Evolutionary conservation across 208 protist genomes (phyloP), one percentile per base, ranked within the genome.

Genomic region (Acanthamoeba triangularis): DNA sequence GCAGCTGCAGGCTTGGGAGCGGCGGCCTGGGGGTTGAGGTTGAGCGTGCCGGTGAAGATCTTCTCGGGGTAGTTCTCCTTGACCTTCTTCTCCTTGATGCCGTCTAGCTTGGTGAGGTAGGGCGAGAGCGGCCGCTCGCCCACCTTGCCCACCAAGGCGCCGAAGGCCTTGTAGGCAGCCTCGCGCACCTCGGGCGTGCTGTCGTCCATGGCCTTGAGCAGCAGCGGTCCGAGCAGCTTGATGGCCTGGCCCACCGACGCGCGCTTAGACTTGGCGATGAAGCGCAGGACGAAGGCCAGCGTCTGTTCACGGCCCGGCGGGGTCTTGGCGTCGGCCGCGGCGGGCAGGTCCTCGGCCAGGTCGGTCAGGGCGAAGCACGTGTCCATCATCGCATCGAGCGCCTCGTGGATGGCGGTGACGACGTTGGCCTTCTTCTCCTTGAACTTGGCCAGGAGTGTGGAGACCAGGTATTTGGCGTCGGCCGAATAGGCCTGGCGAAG

Each of bases 351-450:
- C 52, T 94, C 90, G 20, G 47, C 35, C 41, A 94, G 23, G 5
- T 94, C 90, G 25, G 41, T 0, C 8, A 94, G 33, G 16, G 80
- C 16, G 67, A 78, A 63, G 47, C 87, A 94, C 13, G 92, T 96
- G 49, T 90, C 41, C 33, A 72, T 69, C 44, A 41, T 78, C 23
- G 13, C 28, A 30, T 95, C 93, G n/a, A 96, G 61, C 0, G 96
- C 94, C 18, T 76, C 74, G 30, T 69, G 85, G 23, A 97, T 8
- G 44, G 88, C 85, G 3, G 49, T 82, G 6, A 97, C 92, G 8
- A 97, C 96, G 74, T 67, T 96, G 8, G 59, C 44, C 85, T 96
- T 96, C 95, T 97, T 97, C 52, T 97, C 96, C 84, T 96, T 96
- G 69, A 97, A 96, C 67, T 95, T 96, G 47, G 35, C 65, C 11